Conservation (phyloP, 345 rosid species). For the Citrus australasica region DNA sequence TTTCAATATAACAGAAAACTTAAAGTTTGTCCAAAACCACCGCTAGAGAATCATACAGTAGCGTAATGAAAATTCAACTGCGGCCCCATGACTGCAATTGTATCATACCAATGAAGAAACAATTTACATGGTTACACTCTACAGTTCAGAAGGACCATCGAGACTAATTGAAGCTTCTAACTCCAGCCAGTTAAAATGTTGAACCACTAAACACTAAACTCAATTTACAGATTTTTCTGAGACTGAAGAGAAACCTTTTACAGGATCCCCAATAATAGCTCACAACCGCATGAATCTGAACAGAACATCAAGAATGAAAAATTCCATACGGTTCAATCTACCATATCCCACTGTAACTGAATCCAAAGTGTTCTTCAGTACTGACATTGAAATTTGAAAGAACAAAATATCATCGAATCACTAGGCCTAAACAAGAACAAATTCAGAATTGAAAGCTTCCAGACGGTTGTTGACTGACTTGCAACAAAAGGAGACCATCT, state of each 20-base stretch:
- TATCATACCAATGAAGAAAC: not conserved
- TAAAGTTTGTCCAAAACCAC: not conserved
- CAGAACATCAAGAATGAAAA: not conserved
- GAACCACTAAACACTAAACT: not conserved
- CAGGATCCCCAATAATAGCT: not conserved
- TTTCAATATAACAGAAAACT: not conserved
- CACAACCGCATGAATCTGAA: not conserved
- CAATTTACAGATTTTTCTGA: not conserved
- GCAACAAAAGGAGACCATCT: not conserved
- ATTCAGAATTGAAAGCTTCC: not conserved
- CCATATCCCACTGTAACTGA: not conserved
- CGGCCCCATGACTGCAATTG: not conserved
- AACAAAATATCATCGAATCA: not conserved
- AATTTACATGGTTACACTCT: not conserved
- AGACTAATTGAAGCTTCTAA: not conserved
- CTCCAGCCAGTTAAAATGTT: not conserved
- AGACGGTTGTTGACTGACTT: not conserved
- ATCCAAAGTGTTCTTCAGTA: not conserved
- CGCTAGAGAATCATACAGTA: not conserved
- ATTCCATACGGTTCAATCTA: not conserved
- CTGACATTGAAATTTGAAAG: not conserved
- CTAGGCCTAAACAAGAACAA: not conserved
- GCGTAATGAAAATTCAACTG: not conserved
- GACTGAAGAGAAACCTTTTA: not conserved
- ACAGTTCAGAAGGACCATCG: not conserved